These are phyloP conservation scores for Hypoxylon sp. DNA, from an alignment of 2,329 filamentous ascomycete species.

Conservation along the genomic window DNA sequence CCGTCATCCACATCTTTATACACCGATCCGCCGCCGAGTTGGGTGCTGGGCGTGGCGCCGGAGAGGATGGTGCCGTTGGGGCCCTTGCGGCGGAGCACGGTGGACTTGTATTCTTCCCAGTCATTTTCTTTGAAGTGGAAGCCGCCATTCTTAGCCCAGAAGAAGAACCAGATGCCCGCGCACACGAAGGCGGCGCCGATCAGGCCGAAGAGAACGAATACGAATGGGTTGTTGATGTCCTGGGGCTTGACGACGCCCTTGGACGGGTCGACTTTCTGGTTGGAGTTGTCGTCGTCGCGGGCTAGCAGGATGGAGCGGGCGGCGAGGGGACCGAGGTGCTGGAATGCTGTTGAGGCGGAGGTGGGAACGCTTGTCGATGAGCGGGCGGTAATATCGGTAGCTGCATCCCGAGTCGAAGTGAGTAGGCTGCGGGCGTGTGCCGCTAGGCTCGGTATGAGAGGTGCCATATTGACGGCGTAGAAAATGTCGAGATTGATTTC, in stretches of 20 bases:
- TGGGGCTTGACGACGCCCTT: conserved; percentile 66
- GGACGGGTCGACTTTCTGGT: conserved; percentile 55
- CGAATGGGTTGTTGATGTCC: conserved; percentile 74
- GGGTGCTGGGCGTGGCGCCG: conserved; percentile 84
- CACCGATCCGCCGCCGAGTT: conserved; percentile 88
- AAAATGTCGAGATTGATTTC: neutral
- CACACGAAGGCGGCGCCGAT: conserved; percentile 83
- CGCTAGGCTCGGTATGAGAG: conserved; percentile 50
- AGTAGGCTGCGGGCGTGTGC: conserved; percentile 51
- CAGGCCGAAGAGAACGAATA: conserved; percentile 88
- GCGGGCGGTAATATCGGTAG: conserved; percentile 49
- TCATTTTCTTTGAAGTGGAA: conserved; percentile 88
- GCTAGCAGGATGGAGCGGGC: conserved; percentile 59
- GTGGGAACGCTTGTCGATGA: conserved; percentile 45
- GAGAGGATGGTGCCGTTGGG: conserved; percentile 89
- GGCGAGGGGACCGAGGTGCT: conserved; percentile 58
- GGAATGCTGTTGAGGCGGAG: conserved; percentile 43
- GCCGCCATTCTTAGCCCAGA: conserved; percentile 96
- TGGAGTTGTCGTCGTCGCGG: conserved; percentile 52
- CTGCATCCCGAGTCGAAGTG: conserved; percentile 43
- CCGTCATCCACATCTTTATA: conserved; percentile 77
- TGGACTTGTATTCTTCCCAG: conserved; percentile 99
- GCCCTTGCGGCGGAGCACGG: conserved; percentile 87
- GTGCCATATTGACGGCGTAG: conserved; percentile 49
- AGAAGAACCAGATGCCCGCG: conserved; percentile 95